A percentile compares a stretch with the other conserved stretches of the same genome.
Evolutionary conservation across 805 yeast species (phyloP).

Genomic region (Yarrowia yakushimensis): DNA sequence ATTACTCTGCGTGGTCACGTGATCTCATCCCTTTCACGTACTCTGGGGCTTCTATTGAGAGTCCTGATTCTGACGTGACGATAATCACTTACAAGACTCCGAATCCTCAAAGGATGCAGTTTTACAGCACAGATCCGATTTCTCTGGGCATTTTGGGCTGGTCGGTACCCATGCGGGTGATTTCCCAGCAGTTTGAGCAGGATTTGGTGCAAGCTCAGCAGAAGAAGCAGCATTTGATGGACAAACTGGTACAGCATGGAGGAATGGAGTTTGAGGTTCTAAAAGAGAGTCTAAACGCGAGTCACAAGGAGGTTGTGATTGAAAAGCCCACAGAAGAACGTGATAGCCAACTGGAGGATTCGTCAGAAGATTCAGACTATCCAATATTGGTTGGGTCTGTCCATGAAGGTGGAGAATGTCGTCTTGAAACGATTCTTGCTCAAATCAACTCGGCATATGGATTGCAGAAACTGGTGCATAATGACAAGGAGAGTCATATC

Average conservation of each 20-base stretch:
- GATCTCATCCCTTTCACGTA: background rate
- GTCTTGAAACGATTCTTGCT: constrained; percentile 27
- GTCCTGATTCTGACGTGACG: constrained; percentile 20
- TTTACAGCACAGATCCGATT: constrained; percentile 72
- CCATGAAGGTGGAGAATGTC: background rate
- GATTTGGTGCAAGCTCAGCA: constrained; percentile 34
- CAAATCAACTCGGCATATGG: constrained; percentile 7
- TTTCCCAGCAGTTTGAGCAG: constrained; percentile 34
- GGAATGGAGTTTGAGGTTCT: constrained; percentile 24
- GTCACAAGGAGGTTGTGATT: constrained; percentile 27
- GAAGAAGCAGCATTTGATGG: constrained; percentile 29
- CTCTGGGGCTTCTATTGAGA: background rate
- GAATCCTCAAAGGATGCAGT: constrained; percentile 63
- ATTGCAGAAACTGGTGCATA: background rate
- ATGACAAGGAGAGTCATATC: background rate
- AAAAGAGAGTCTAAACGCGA: too few species aligned
- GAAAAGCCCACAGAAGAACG: constrained; percentile 30
- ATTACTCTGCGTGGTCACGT: background rate
- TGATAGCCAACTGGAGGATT: background rate
- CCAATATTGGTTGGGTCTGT: background rate
- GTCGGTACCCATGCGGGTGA: constrained; percentile 31
- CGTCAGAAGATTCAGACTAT: background rate
- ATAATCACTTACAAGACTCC: constrained; percentile 69
- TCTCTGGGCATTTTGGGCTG: constrained; percentile 48
- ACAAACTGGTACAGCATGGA: constrained; percentile 30